phyloP scores from a whole-genome alignment of 257 asterid species.

The Perilla frutescens region DNA sequence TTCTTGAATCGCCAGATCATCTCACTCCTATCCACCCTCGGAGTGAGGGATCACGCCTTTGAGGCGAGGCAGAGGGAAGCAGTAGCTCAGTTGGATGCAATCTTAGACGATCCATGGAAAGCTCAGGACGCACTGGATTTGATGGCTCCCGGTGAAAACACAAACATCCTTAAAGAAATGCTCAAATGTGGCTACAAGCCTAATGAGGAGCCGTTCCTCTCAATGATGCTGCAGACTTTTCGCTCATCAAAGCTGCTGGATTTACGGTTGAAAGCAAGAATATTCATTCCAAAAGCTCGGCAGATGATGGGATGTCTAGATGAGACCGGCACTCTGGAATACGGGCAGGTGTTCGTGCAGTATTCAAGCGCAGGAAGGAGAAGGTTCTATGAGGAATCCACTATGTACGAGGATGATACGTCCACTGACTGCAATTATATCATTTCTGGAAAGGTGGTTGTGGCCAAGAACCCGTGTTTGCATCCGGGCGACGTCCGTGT shows the following conservation, averaged over 20 bases:
- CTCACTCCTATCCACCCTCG: conserved; percentile 83
- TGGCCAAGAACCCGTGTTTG: conserved; percentile 95
- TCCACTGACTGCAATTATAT: conserved; percentile 29
- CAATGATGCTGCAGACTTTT: conserved; percentile 87
- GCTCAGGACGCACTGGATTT: conserved; percentile 80
- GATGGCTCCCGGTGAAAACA: conserved; percentile 87
- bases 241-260: conserved; percentile 76
- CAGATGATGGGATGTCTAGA: conserved; percentile 95
- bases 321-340: conserved; percentile 73
- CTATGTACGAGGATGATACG: conserved; percentile 16
- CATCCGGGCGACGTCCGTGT: conserved; percentile 98
- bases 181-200: conserved; percentile 89
- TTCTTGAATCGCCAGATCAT: conserved; percentile 82
- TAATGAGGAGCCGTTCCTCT: conserved; percentile 77
- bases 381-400: conserved; percentile 41
- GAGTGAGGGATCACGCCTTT: conserved; percentile 63
- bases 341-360: conserved; percentile 89
- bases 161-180: conserved; percentile 78
- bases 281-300: conserved; percentile 72
- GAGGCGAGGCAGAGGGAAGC: conserved; percentile 73
- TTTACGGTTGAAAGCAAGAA: conserved; percentile 63
- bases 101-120: conserved; percentile 64
- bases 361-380: conserved; percentile 51
- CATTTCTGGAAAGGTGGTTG: conserved; percentile 59
- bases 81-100: conserved; percentile 68